Base-by-base conservation (phyloP, 768 basidiomycete species). In the Pulveroboletus sp. region DNA sequence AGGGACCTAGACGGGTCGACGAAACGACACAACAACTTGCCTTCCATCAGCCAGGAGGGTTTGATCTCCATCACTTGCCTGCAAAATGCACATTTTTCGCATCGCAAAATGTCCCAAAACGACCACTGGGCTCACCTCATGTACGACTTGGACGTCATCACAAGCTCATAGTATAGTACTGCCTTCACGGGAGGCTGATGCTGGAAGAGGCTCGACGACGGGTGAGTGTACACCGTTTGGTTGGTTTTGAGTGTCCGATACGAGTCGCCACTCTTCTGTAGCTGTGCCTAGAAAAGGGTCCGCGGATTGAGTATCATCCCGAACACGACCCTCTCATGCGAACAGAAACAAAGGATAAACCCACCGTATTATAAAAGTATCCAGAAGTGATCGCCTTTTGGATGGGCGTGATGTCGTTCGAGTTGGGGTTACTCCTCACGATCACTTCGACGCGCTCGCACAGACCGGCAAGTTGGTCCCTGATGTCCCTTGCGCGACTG, bases 21-120 rank as follows among this genome's bases (percentile, higher is more conserved):
- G 11, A 48, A 26, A 28, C 5, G 12, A 40, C 1, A 18, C 18
- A 2, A 6, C 8, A 9, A 73, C 82, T 48, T 48, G 85, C 89
- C 87, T 78, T 97, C 95, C 38, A 96, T 68, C 30, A 97, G 67
- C 96, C 96, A 98, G 24, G 82, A 65, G 5, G 95, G 90, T 66
- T 98, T 97, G 64, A 98, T 97, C 61, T 98, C 96, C 93, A 98
- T 97, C 35, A 93, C 79, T 76, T 97, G 94, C 54, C 90, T 86
- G 56, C 35, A 36, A 35, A 42, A 38, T 15, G 21, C 5, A 28
- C 18, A 7, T 18, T 9, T 18, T 53, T 31, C 49, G 41, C 31
- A 48, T 43, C 7, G 17, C 12, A 7, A 26, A 36, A 17, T 5
- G 14, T 17, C 15, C 10, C 2, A 6, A 9, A 14, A 8, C 11